Percentiles rank a stretch among this genome's conserved stretches.
Evolutionary conservation across 495 filamentous ascomycete genomes (phyloP).

Genomic region (Chaetomium tenue): DNA sequence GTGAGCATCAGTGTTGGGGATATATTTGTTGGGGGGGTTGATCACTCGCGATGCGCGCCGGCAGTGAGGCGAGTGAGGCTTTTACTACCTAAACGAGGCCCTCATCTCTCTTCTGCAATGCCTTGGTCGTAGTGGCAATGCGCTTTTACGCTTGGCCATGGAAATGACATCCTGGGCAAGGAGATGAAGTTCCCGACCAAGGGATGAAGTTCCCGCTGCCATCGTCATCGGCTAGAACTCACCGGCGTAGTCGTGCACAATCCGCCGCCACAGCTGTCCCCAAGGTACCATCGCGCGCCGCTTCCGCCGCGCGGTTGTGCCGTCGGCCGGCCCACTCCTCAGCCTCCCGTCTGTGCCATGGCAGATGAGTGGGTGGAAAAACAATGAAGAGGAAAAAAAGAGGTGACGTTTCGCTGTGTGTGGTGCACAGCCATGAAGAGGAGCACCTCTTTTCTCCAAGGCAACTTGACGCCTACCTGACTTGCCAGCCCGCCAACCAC

Average conservation of each 20-base stretch:
- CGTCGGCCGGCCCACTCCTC: background rate
- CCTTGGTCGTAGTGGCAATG: no score
- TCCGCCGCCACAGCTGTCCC: background rate
- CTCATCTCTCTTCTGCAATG: background rate
- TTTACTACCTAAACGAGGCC: background rate
- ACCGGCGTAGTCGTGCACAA: background rate
- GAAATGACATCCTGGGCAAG: no score
- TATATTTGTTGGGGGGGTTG: background rate
- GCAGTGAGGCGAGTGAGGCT: background rate
- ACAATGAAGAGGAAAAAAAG: background rate
- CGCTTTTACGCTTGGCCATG: no score
- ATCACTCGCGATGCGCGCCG: background rate
- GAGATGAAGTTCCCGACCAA: background rate
- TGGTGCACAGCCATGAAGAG: background rate
- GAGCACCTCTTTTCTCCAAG: no score
- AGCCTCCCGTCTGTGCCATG: background rate
- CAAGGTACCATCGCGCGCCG: conserved; percentile 14
- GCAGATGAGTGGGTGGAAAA: background rate
- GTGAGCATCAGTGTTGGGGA: background rate
- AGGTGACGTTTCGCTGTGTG: no score
- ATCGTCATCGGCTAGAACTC: background rate
- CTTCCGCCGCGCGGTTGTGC: background rate
- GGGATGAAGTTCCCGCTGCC: background rate
- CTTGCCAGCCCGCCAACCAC: background rate
- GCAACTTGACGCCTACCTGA: background rate